Percentiles rank a stretch among this genome's conserved stretches.
Evolutionary conservation across 1,139 yeast species (phyloP).

Genomic region (Candida pseudocylindracea): DNA sequence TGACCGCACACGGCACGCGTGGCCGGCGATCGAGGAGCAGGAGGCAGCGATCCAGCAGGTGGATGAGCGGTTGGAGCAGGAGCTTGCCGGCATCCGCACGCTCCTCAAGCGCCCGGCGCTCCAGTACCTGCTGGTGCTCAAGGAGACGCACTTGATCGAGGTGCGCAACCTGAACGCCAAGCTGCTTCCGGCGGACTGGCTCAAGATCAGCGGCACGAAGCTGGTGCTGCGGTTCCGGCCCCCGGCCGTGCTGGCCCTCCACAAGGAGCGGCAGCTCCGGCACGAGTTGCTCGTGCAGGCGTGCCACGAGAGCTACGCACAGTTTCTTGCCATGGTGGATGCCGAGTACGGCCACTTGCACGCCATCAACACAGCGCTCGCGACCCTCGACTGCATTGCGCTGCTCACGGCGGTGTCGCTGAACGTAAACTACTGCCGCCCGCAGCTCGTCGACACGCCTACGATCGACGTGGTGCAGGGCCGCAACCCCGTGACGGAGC

Average conservation of each 20-base stretch:
- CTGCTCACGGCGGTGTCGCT: slow-evolving; percentile 38
- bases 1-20: too few relatives aligned
- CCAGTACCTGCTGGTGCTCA: slow-evolving; percentile 30
- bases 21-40: too few relatives aligned
- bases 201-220: slow-evolving; percentile 51
- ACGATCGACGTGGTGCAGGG: slow-evolving; percentile 31
- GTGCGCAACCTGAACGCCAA: slow-evolving; percentile 35
- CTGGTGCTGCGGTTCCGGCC: slow-evolving; percentile 53
- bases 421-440: slow-evolving; percentile 10
- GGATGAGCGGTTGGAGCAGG: slow-evolving; percentile 16
- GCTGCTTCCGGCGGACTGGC: slow-evolving; percentile 50
- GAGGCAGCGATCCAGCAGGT: too few relatives aligned
- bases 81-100: slow-evolving; percentile 20
- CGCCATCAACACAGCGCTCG: slow-evolving; percentile 24
- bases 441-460: slow-evolving; percentile 28
- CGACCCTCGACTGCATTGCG: slow-evolving; percentile 51
- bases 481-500: slow-evolving; percentile 66
- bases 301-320: slow-evolving; percentile 31
- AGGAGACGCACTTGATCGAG: slow-evolving; percentile 54
- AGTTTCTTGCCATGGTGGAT: slow-evolving; percentile 24
- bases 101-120: slow-evolving; percentile 34
- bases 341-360: slow-evolving; percentile 27
- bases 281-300: slow-evolving; percentile 32
- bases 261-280: slow-evolving; percentile 34
- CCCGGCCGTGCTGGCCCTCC: slow-evolving; percentile 26